Base-by-base conservation (phyloP, 371 early-diverging fungal genomes). In the Mucor velutinosus region DNA sequence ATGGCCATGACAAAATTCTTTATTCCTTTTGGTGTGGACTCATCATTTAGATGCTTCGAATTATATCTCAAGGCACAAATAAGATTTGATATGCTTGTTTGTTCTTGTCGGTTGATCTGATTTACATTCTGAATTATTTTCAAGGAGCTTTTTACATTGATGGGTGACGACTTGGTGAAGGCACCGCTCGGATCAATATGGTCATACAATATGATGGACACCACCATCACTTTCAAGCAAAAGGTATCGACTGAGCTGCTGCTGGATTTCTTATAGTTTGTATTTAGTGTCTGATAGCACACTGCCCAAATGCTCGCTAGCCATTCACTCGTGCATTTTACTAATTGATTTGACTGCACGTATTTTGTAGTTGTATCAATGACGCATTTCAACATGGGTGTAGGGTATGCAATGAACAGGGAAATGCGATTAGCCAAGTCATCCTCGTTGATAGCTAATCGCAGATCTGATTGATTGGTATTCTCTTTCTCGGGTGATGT, bases 351-450 rank as follows among this genome's bases (percentile, higher is more conserved):
- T 35, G 84, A 66, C 10, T 69, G 76, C 17, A 84, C 87, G 65
- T 73, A 90, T 53, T 86, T 75, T 25, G 86, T 86, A 1, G 90
- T 87, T 47, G 92, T 87, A 57, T 95, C 95, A 29, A 94, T 92
- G 29, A 97, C 87, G 23, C 90, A 81, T 78, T 93, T 95, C 49
- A 95, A 80, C 93, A 98, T 93, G 4, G 98, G 97, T 23, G 93
- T 94, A 39, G 95, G 92, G 79, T 96, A 93, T 33, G 98, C 98
- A 69, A 93, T 96, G 76, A 98, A 98, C 59, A 98, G 82, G 10
- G 96, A 95, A 84, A 98, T 95, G 17, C 89, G 84, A 74, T 96
- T 96, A 58, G 97, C 95, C 25, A 94, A 78, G 62, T 94, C 96
- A 72, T 94, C 95, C 69, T 89, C 86, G 37, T 94, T 87, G 69